These are phyloP conservation scores for Tephrocybe rancida DNA, from an alignment of 768 basidiomycete genomes.

Conservation along the genomic window DNA sequence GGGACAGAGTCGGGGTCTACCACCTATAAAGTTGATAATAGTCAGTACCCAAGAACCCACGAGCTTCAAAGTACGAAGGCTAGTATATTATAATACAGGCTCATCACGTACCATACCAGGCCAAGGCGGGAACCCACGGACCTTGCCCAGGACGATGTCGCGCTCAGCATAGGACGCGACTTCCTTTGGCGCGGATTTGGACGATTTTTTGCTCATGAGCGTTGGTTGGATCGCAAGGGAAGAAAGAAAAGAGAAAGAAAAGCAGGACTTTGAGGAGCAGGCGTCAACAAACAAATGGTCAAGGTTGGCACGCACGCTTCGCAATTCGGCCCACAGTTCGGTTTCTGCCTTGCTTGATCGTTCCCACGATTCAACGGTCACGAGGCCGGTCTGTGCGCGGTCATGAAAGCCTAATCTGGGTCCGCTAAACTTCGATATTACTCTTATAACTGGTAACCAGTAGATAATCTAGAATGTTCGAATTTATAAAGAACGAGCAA, in stretches of 20 bases:
- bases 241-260: neutral
- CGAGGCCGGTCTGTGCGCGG: neutral
- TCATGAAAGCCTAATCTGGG: neutral
- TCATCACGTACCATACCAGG: slow-evolving; percentile 77
- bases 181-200: slow-evolving; percentile 40
- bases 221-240: neutral
- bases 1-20: slow-evolving; percentile 75
- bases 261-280: neutral
- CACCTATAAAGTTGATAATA: slow-evolving; percentile 52
- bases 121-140: slow-evolving; percentile 96
- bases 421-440: too few relatives aligned
- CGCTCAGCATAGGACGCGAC: slow-evolving; percentile 61
- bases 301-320: neutral
- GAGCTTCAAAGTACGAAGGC: slow-evolving; percentile 1
- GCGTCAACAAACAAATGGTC: slow-evolving; percentile 4
- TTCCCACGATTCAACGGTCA: neutral
- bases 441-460: too few relatives aligned
- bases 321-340: too few relatives aligned
- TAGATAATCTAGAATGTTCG: too few relatives aligned
- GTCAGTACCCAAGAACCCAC: neutral
- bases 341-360: neutral
- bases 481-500: too few relatives aligned
- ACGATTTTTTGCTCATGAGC: slow-evolving; percentile 57
- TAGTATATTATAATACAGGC: slow-evolving; percentile 14
- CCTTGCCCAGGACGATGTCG: slow-evolving; percentile 89